phyloP scores from a whole-genome alignment of 495 filamentous ascomycete species.

The Podospora pseudocomata region DNA sequence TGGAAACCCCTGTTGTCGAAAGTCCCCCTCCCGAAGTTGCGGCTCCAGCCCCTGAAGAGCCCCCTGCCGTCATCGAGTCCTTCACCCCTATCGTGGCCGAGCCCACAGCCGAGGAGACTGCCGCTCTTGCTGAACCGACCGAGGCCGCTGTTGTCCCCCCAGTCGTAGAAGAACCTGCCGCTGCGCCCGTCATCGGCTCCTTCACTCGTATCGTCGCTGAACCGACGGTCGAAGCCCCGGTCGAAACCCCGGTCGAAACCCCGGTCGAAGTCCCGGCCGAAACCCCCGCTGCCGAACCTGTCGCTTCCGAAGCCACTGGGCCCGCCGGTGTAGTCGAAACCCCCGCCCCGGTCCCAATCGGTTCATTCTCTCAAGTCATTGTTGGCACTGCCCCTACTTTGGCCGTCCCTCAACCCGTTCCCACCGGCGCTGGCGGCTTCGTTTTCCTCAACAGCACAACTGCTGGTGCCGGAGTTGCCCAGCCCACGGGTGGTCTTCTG shows the following conservation, averaged over 20 bases:
- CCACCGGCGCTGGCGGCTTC: background rate
- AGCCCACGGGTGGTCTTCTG: background rate
- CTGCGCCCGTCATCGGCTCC: background rate
- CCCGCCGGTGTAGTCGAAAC: slow-evolving; percentile 2
- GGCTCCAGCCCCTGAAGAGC: background rate
- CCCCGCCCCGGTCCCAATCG: background rate
- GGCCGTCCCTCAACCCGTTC: background rate
- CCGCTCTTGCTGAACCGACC: background rate
- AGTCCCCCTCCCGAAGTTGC: background rate
- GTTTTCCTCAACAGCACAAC: slow-evolving; percentile 8
- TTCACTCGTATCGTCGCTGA: slow-evolving; percentile 1
- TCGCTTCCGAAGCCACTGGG: background rate
- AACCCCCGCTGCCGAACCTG: background rate
- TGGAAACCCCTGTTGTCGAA: background rate
- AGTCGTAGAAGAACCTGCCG: background rate
- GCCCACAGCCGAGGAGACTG: background rate
- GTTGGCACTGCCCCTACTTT: background rate
- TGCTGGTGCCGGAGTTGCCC: background rate
- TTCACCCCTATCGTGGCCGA: background rate
- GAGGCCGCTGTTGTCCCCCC: background rate
- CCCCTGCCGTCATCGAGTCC: background rate
- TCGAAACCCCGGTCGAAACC: too few relatives aligned
- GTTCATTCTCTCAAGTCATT: slow-evolving; percentile 1
- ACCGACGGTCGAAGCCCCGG: background rate
- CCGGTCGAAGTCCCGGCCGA: background rate